These are phyloP conservation scores for Phaseolus lunatus DNA, from an alignment of 306 rosid species.

Conservation along the genomic window DNA sequence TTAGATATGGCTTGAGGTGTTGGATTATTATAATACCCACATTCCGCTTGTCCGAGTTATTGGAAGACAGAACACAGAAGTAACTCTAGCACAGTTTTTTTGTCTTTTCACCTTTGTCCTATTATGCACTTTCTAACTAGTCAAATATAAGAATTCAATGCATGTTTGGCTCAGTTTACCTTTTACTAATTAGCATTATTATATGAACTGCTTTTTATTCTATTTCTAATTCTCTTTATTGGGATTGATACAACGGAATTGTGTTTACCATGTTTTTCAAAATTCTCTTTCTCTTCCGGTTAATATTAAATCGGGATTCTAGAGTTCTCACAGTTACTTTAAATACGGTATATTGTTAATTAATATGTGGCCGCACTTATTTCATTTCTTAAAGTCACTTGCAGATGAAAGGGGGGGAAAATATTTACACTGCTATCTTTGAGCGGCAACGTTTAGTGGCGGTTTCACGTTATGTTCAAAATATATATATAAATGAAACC, in stretches of 20 bases:
- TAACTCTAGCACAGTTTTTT: slow-evolving; percentile 12
- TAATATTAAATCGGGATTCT: background rate
- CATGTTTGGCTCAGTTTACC: background rate
- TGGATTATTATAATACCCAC: slow-evolving; percentile 37
- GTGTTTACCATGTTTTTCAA: slow-evolving; percentile 30
- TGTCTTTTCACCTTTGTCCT: background rate
- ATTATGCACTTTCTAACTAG: slow-evolving; percentile 12
- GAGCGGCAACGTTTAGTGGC: slow-evolving; percentile 24
- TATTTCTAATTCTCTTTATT: slow-evolving; percentile 4
- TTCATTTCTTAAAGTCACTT: slow-evolving; percentile 25
- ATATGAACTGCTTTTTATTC: background rate
- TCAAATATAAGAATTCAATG: slow-evolving; percentile 30
- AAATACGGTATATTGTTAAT: background rate
- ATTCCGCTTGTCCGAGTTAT: slow-evolving; percentile 36
- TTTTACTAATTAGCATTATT: background rate
- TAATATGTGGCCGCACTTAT: background rate
- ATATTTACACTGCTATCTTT: background rate
- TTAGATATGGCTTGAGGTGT: slow-evolving; percentile 16
- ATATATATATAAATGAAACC: background rate
- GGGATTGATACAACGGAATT: slow-evolving; percentile 38
- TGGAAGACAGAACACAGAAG: slow-evolving; percentile 41
- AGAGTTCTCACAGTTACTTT: slow-evolving; percentile 1
- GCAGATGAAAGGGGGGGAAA: background rate
- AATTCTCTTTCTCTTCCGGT: background rate
- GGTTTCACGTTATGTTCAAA: slow-evolving; percentile 1